phyloP scores from a whole-genome alignment of 345 rosid genomes.

The rapeseed (Brassica napus) region DNA sequence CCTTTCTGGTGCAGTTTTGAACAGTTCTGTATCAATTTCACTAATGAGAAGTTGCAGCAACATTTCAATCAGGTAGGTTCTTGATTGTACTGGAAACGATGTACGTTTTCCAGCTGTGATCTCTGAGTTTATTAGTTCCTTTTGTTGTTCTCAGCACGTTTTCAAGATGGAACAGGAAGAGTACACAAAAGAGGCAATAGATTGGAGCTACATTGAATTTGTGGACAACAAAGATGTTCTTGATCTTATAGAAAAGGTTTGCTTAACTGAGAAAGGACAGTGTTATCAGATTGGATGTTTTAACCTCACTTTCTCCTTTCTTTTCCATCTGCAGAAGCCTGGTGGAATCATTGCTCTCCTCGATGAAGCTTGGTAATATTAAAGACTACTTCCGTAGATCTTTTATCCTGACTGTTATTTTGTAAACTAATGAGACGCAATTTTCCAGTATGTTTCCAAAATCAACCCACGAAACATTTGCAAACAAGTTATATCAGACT shows the following conservation, averaged over 20 bases:
- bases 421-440: neutral
- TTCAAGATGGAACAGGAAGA: slow-evolving; percentile 21
- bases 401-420: neutral
- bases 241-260: slow-evolving; percentile 16
- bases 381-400: neutral
- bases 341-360: slow-evolving; percentile 83
- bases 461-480: slow-evolving; percentile 96
- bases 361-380: slow-evolving; percentile 80
- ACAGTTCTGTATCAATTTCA: slow-evolving; percentile 18
- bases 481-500: slow-evolving; percentile 94
- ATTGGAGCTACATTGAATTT: slow-evolving; percentile 23
- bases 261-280: neutral
- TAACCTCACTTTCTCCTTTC: neutral
- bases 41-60: slow-evolving; percentile 23
- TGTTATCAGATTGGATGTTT: neutral
- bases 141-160: slow-evolving; percentile 6
- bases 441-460: slow-evolving; percentile 95
- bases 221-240: slow-evolving; percentile 18
- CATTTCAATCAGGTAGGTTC: slow-evolving; percentile 12
- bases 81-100: neutral
- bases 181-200: slow-evolving; percentile 13
- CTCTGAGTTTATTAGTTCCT: neutral
- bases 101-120: neutral
- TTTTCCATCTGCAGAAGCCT: slow-evolving; percentile 58
- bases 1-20: neutral